phyloP scores from a whole-genome alignment of 306 rosid genomes.

The Astragalus glycyphyllos region DNA sequence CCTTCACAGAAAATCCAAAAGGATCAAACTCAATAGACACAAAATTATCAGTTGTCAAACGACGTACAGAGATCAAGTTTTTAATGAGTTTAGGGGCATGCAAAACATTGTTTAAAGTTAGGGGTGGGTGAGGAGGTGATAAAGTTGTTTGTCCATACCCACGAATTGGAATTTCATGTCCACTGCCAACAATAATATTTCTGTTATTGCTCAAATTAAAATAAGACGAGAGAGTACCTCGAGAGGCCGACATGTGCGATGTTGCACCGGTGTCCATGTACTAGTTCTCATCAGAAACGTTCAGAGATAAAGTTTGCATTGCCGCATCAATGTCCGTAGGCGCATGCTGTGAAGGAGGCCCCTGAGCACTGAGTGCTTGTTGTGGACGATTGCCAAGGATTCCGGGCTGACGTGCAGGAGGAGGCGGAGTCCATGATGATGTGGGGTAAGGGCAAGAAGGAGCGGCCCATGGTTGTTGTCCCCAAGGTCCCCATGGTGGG shows the following conservation, averaged over 20 bases:
- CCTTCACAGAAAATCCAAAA: neutral
- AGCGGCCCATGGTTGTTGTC: neutral
- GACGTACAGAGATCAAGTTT: neutral
- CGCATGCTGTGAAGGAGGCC: neutral
- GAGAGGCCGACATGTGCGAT: neutral
- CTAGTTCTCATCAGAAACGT: neutral
- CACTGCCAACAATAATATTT: conserved; percentile 12
- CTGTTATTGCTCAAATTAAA: neutral
- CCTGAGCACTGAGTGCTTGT: neutral
- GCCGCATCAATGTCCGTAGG: neutral
- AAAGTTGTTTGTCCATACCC: neutral
- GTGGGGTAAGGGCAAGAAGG: neutral
- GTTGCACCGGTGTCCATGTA: neutral
- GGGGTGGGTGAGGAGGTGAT: neutral
- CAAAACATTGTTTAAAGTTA: neutral
- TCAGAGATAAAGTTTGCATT: neutral
- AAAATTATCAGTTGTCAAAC: neutral
- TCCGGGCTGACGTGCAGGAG: no score
- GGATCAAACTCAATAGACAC: neutral
- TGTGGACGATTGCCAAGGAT: neutral
- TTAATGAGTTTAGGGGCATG: neutral
- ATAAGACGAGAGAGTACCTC: neutral
- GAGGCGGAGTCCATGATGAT: neutral
- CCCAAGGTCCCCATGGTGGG: conserved; percentile 9
- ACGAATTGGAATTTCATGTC: neutral